Conservation (phyloP, 176 grass and related monocot genomes). For the Phoenix roebelenii region DNA sequence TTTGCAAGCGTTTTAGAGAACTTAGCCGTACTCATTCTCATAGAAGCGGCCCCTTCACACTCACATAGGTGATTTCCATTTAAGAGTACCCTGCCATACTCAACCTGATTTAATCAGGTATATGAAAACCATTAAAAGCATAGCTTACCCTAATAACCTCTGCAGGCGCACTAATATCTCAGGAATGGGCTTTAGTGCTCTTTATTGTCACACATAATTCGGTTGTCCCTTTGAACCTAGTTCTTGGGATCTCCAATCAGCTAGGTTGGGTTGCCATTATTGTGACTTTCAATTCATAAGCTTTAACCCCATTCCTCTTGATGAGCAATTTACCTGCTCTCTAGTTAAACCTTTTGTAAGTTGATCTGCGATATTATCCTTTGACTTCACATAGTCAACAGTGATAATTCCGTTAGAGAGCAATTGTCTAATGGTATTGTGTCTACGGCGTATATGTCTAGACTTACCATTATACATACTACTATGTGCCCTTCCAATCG, state of each 20-base stretch:
- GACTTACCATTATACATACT: no score
- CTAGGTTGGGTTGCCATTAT: background rate
- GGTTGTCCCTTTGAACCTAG: background rate
- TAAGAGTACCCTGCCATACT: background rate
- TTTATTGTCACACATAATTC: background rate
- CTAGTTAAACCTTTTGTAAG: background rate
- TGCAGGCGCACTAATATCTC: background rate
- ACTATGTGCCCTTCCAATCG: no score
- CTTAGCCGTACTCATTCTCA: background rate
- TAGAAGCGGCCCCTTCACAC: background rate
- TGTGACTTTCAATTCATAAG: background rate
- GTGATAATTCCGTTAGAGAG: background rate
- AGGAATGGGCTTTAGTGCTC: background rate
- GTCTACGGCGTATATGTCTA: no score
- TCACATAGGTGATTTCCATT: background rate
- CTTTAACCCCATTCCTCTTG: background rate
- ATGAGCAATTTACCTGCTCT: background rate
- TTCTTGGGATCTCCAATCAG: background rate
- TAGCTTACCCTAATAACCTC: background rate
- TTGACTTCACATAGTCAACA: background rate
- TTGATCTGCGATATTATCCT: background rate
- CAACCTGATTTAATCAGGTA: background rate
- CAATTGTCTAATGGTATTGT: background rate
- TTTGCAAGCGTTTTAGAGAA: no score
- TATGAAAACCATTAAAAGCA: slow-evolving; percentile 1